Percentiles rank a stretch among this genome's conserved stretches.
These are phyloP conservation scores for Xylaria sp. DNA, from an alignment of 2,329 filamentous ascomycete genomes.

Conservation along the genomic window DNA sequence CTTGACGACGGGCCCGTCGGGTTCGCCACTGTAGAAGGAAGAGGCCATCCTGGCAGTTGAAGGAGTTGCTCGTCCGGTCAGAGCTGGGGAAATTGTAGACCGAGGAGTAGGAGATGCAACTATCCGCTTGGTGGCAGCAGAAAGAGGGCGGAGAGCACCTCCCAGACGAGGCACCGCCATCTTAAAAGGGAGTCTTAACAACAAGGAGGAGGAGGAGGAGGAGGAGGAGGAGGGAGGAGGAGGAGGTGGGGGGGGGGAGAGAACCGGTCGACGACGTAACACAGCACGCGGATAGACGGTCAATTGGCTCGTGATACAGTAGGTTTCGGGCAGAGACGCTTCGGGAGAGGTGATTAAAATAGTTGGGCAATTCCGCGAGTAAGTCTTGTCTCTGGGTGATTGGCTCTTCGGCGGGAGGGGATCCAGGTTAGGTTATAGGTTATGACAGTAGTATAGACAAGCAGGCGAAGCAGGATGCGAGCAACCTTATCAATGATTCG, in stretches of 20 bases:
- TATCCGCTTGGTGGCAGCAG: constrained; percentile 35
- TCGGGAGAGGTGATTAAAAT: neutral
- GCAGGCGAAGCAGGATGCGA: neutral
- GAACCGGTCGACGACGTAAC: constrained; percentile 3
- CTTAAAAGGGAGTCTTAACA: constrained; percentile 19
- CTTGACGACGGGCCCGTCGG: constrained; percentile 62
- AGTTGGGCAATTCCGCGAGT: neutral
- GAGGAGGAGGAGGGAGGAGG: neutral
- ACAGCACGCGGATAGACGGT: constrained; percentile 21
- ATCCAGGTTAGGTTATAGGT: too few species aligned
- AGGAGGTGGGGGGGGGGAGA: neutral
- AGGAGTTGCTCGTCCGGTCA: constrained; percentile 35
- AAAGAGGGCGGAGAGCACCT: constrained; percentile 43
- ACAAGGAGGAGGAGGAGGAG: neutral
- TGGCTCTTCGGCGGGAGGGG: constrained; percentile 5
- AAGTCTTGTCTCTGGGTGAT: constrained; percentile 19
- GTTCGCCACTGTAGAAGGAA: constrained; percentile 56
- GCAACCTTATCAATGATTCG: constrained; percentile 38
- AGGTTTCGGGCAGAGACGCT: constrained; percentile 5
- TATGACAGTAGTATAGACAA: neutral
- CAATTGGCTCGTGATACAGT: constrained; percentile 29
- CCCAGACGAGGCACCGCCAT: constrained; percentile 47
- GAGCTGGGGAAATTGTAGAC: constrained; percentile 29
- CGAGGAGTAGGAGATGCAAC: constrained; percentile 31
- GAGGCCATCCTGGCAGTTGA: constrained; percentile 45